Conservation (phyloP, 495 filamentous ascomycete genomes). For the Chaetomium fimeti region DNA sequence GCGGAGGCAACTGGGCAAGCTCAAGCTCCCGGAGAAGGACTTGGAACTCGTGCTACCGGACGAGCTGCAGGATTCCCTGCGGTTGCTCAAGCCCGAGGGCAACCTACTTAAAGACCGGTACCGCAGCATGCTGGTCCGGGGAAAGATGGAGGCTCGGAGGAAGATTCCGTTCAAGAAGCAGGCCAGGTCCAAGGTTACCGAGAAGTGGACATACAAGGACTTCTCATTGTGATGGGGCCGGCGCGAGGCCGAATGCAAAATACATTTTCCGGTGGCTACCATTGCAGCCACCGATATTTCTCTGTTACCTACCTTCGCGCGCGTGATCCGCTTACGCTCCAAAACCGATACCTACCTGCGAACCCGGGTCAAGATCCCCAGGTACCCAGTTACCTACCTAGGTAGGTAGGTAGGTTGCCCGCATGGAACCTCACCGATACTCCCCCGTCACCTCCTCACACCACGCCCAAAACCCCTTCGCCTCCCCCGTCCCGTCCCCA, state of each 20-base stretch:
- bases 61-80: constrained; percentile 86
- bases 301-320: background rate
- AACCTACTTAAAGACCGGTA: constrained; percentile 90
- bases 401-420: too few relatives aligned
- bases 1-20: constrained; percentile 72
- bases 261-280: constrained; percentile 20
- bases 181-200: constrained; percentile 71
- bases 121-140: constrained; percentile 79
- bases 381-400: too few relatives aligned
- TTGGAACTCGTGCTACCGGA: constrained; percentile 89
- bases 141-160: constrained; percentile 81
- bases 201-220: constrained; percentile 98
- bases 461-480: constrained; percentile 29
- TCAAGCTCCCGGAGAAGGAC: constrained; percentile 70
- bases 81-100: constrained; percentile 88
- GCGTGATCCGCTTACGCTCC: too few relatives aligned
- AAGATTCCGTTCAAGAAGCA: constrained; percentile 75
- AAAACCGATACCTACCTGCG: too few relatives aligned
- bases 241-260: background rate
- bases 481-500: constrained; percentile 23
- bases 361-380: background rate
- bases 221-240: constrained; percentile 46
- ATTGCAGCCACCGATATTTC: background rate
- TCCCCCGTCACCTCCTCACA: constrained; percentile 18
- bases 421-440: background rate